phyloP scores from a whole-genome alignment of 345 rosid genomes.

The Gossypium turneri region DNA sequence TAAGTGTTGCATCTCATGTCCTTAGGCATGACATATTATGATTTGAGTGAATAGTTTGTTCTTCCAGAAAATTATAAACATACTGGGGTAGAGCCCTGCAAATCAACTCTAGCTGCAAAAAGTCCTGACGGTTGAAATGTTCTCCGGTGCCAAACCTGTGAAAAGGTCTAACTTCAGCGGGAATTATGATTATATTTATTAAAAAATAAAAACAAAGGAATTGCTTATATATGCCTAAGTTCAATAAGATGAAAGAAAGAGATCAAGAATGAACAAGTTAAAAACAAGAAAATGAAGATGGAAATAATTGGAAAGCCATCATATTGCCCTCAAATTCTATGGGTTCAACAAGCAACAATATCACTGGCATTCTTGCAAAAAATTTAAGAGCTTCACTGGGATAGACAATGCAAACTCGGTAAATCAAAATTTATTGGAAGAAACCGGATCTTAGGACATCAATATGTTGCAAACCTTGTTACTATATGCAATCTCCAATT shows the following conservation, averaged over 20 bases:
- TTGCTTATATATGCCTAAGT: neutral
- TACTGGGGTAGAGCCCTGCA: conserved; percentile 83
- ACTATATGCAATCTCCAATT: conserved; percentile 77
- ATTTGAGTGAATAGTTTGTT: conserved; percentile 12
- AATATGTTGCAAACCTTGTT: conserved; percentile 48
- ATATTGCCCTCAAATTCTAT: neutral
- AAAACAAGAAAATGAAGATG: conserved; percentile 11
- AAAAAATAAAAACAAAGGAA: neutral
- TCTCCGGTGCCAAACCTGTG: conserved; percentile 94
- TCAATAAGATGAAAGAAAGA: neutral
- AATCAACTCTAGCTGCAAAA: conserved; percentile 93
- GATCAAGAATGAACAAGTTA: conserved; percentile 1
- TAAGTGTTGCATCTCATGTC: conserved; percentile 15
- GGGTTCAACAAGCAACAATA: neutral
- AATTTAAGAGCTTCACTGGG: neutral
- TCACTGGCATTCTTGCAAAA: neutral
- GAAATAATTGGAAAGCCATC: neutral
- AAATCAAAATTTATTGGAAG: neutral
- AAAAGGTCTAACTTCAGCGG: conserved; percentile 21
- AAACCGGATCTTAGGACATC: neutral
- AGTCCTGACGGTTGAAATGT: conserved; percentile 88
- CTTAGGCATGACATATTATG: conserved; percentile 4
- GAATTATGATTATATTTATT: neutral
- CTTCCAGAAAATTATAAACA: conserved; percentile 23
- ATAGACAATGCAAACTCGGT: neutral